Base-by-base conservation (phyloP, 2,329 filamentous ascomycete genomes). In the Sporothrix globosa region DNA sequence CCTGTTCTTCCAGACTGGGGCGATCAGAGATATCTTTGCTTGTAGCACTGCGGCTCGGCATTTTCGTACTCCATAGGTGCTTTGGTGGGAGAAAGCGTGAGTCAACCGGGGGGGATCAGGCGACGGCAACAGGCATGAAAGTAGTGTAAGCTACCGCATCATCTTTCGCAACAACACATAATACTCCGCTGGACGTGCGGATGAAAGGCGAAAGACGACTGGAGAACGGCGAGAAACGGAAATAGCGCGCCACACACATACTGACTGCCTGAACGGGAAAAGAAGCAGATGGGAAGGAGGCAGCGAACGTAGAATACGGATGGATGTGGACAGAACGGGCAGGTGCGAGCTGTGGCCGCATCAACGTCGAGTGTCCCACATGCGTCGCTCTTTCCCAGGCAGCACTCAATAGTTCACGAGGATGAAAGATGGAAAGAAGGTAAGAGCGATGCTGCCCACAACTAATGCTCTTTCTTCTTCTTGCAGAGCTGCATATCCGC, bases 321-420 rank as follows among this genome's bases (percentile, higher is more conserved):
- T 13, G 61, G 61, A 14, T 52, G 63, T 46, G 52, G 27, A 46
- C 61, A 24, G 61, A 48, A 21, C 61, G 39, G 58, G 58, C 44
- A 65, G 61, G 61, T 34, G 61, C 61, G 58, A 61, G 19, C 21
- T 6, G 61, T 34, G 44, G 44, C 44, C 50, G 61, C 44, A 65
- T 63, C 41, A 21, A 30, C 21, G 27, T 21, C 17, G 11, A 19
- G 60, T 1, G 61, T 65, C 50, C 44, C 61, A 50, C 44, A 21
- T 50, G 44, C 61, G 50, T 24, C 24, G 46, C 63, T 66, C 63
- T 27, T 66, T 66, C 63, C 63, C 46, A 48, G 60, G 24, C 60
- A 30, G 41, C 60, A 30, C 24, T 50, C 17, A 11, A 17, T 65
- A 34, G 34, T 48, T n/a, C 44, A 50, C 17, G 27, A 21, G 11